Evolutionary conservation across 2,329 filamentous ascomycete genomes (phyloP).

Genomic region (Madurella mycetomatis): DNA sequence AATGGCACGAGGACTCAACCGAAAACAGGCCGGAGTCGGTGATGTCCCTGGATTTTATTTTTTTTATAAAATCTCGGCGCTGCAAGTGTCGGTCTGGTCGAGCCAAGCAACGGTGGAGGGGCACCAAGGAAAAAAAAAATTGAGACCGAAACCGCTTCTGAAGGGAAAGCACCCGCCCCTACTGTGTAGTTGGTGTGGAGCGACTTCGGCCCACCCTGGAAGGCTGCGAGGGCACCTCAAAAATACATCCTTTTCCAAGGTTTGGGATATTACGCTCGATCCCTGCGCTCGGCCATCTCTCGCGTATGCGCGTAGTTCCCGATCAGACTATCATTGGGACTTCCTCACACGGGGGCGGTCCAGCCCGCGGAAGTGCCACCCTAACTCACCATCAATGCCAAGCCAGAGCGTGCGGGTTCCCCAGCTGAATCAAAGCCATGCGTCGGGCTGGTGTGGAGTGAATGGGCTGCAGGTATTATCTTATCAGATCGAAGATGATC

Average conservation of each 20-base stretch:
- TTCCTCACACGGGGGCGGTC: too few relatives aligned
- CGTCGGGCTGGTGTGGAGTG: too few relatives aligned
- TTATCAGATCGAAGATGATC: too few relatives aligned
- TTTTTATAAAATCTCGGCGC: conserved; percentile 13
- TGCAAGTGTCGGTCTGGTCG: conserved; percentile 14
- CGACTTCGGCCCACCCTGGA: conserved; percentile 10
- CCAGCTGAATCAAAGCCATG: too few relatives aligned
- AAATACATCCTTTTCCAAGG: conserved; percentile 2
- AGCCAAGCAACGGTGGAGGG: conserved; percentile 23
- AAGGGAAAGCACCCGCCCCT: conserved; percentile 9
- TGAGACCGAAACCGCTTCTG: conserved; percentile 26
- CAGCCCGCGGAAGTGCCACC: too few relatives aligned
- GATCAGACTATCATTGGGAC: too few relatives aligned
- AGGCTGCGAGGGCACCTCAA: background rate
- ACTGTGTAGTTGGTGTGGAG: conserved; percentile 7
- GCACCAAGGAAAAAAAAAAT: conserved; percentile 26
- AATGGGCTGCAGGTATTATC: too few relatives aligned
- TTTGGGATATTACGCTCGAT: background rate
- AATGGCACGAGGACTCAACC: conserved; percentile 20
- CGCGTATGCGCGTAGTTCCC: too few relatives aligned
- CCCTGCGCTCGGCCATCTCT: too few relatives aligned
- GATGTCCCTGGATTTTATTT: conserved; percentile 12
- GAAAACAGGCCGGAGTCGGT: conserved; percentile 19
- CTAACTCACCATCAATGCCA: background rate
- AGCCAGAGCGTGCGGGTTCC: background rate